These are phyloP conservation scores for Escovopsis sp. DNA, from an alignment of 2,329 filamentous ascomycete genomes.

Conservation along the genomic window DNA sequence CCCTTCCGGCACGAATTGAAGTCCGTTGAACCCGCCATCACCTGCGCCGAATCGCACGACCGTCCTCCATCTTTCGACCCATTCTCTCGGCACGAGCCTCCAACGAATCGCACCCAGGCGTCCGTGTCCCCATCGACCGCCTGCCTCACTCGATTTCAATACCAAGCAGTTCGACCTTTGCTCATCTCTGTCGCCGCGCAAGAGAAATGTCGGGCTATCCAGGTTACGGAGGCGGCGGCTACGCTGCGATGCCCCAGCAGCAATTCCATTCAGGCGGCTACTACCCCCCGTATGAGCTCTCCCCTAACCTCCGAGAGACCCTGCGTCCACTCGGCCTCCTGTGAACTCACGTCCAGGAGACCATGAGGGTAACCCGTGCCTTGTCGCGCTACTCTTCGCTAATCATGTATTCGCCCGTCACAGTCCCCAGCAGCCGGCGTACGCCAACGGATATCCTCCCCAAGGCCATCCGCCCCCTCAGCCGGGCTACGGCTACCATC, in stretches of 20 bases:
- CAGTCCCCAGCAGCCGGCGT: constrained; percentile 26
- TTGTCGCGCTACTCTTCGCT: not conserved
- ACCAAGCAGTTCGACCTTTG: not conserved
- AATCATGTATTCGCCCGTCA: not conserved
- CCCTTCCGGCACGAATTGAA: too few relatives aligned
- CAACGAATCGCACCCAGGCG: not conserved
- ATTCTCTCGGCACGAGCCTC: not conserved
- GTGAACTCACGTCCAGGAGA: not conserved
- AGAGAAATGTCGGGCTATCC: constrained; percentile 5
- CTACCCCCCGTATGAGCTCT: constrained; percentile 35
- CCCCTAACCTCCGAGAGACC: constrained; percentile 13
- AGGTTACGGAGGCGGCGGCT: constrained; percentile 4
- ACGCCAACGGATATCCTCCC: constrained; percentile 31
- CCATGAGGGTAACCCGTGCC: not conserved
- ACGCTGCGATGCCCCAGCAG: constrained; percentile 5
- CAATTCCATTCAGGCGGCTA: constrained; percentile 19
- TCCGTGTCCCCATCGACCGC: not conserved
- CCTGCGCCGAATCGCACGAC: not conserved
- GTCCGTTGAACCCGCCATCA: too few relatives aligned
- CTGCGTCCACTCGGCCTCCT: too few relatives aligned
- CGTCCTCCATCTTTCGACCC: not conserved
- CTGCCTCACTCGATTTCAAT: not conserved
- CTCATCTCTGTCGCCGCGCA: too few relatives aligned
- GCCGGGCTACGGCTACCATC: constrained; percentile 30
- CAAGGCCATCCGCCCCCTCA: constrained; percentile 35